phyloP scores from a whole-genome alignment of 768 basidiomycete genomes.

The Dioszegia aurantiaca region DNA sequence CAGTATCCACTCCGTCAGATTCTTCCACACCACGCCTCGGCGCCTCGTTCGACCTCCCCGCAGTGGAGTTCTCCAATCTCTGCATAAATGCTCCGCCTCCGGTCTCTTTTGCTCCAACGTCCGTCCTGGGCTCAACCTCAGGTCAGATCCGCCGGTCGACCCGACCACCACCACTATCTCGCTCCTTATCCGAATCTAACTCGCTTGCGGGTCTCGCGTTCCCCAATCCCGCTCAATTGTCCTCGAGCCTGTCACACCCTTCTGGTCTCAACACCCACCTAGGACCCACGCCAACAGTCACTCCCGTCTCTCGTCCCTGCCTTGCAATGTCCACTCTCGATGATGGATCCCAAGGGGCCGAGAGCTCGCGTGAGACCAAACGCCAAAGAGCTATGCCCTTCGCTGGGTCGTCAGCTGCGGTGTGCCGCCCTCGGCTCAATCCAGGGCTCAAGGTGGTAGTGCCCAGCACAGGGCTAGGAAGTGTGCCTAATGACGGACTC shows the following conservation, averaged over 20 bases:
- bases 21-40: neutral
- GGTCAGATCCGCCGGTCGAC: conserved; percentile 2
- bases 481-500: neutral
- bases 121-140: neutral
- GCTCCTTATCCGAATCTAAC: conserved; percentile 4
- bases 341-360: neutral
- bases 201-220: conserved; percentile 4
- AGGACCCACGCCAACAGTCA: neutral
- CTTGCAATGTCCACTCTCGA: conserved; percentile 3
- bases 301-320: conserved; percentile 5
- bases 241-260: conserved; percentile 1
- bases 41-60: neutral
- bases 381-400: conserved; percentile 6
- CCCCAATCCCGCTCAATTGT: conserved; percentile 3
- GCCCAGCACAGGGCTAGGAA: neutral
- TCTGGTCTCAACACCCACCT: conserved; percentile 9
- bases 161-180: neutral
- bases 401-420: neutral
- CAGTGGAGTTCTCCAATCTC: conserved; percentile 8
- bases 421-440: conserved; percentile 7
- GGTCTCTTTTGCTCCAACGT: neutral
- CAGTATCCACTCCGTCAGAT: neutral
- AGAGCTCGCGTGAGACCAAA: conserved; percentile 5
- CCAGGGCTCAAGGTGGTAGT: conserved; percentile 9
- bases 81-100: neutral